Base-by-base conservation (phyloP, 2,329 filamentous ascomycete genomes). In the Arthrobotrys entomopaga region DNA sequence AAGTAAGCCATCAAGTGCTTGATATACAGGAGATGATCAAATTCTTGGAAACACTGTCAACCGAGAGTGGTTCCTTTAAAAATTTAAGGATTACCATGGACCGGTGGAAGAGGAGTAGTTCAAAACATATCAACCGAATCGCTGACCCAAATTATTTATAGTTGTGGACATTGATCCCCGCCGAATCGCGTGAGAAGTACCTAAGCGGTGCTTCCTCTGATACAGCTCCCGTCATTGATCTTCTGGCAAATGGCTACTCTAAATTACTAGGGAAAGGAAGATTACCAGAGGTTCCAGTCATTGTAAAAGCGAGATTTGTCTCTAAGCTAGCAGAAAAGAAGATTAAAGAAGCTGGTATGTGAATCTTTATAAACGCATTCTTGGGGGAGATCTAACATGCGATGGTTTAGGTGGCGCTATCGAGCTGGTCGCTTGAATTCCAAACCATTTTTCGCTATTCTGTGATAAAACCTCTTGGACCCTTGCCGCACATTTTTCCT, bases 261-360 rank as follows among this genome's bases (percentile, higher is more conserved):
- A 99, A 99, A 88, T 89, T 99, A 80, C 91, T 99, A 83, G 96
- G 95, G 84, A 99, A 99, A 90, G 95, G 95, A 85, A 90, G 94
- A 82, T 87, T 98, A 81, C 94, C 95, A 82, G 87, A 94, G 82
- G 88, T 98, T 81, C 95, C 95, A 80, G 85, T 99, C 81, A 92
- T 99, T 81, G 93, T 99, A 79, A 92, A 92, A 83, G 94, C 95
- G 80, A 88, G 95, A 83, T 98, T 93, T 87, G 91, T 99, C 85
- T 93, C 90, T 88, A 91, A 91, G 83, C 90, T 97, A 84, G 95
- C 95, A 80, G 95, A 99, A 90, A 88, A 92, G 87, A 99, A 99
- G 91, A 97, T 99, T 86, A 96, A 91, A 84, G 92, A 95, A 85
- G 94, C 93, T 81, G 95, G 95, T 84, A 69, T 13, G 71, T 65